Percentiles rank a stretch among this genome's conserved stretches.
Conservation (phyloP, 139 green algal species). For the Closterium sp. region DNA sequence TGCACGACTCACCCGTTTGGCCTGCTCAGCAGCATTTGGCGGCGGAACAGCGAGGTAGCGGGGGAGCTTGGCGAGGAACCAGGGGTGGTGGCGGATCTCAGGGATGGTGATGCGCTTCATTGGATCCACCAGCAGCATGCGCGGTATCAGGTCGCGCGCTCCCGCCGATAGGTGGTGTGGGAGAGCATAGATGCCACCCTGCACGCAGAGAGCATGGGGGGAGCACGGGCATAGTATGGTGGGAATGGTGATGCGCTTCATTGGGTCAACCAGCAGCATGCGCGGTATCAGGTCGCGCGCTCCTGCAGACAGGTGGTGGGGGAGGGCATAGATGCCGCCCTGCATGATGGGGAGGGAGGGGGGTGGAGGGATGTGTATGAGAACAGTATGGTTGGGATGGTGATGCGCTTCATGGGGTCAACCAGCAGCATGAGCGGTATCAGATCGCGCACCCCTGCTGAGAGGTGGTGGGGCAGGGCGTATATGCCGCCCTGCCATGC, state of each 20-base stretch:
- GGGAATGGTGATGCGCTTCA: too few relatives aligned
- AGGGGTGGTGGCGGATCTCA: slow-evolving; percentile 94
- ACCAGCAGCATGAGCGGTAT: slow-evolving; percentile 98
- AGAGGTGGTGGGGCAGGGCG: slow-evolving; percentile 92
- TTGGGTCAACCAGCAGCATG: too few relatives aligned
- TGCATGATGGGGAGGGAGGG: too few relatives aligned
- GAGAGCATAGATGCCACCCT: slow-evolving; percentile 92
- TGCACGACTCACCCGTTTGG: slow-evolving; percentile 51
- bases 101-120: slow-evolving; percentile 99
- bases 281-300: too few relatives aligned
- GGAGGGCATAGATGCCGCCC: too few relatives aligned
- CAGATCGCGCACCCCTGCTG: slow-evolving; percentile 85
- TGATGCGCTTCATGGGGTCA: slow-evolving; percentile 98
- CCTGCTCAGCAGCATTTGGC: slow-evolving; percentile 75
- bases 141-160: slow-evolving; percentile 93
- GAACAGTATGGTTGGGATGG: too few relatives aligned
- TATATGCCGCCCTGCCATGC: slow-evolving; percentile 93
- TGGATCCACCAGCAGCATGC: slow-evolving; percentile 98
- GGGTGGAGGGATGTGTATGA: too few relatives aligned
- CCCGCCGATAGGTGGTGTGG: slow-evolving; percentile 88
- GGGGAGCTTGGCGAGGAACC: slow-evolving; percentile 92
- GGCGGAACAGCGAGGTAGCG: slow-evolving; percentile 84
- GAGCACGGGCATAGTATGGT: too few relatives aligned
- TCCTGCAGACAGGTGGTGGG: too few relatives aligned
- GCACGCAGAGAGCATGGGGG: too few relatives aligned